Percentiles rank a stretch among this genome's conserved stretches.
Evolutionary conservation across 23 red algal species (phyloP).

Genomic region (Gracilaria gracilis): DNA sequence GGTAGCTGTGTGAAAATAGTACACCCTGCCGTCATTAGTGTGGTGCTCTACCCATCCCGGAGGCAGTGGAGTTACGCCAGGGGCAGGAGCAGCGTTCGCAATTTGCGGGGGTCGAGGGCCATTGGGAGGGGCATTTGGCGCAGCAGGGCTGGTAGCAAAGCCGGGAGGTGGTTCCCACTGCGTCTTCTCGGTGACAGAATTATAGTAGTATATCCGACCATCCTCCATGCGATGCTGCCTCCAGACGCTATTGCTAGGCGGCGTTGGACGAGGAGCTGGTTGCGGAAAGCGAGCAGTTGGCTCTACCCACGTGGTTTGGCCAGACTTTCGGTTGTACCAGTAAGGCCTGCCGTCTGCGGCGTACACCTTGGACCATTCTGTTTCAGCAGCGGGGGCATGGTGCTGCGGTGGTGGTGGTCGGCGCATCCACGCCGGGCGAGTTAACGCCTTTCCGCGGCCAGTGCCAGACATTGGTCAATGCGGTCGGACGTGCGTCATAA

Average conservation of each 20-base stretch:
- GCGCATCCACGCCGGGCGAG: constrained; percentile 79
- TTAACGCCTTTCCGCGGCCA: constrained; percentile 73
- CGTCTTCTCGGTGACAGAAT: constrained; percentile 57
- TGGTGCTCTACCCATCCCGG: constrained; percentile 64
- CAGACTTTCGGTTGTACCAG: constrained; percentile 64
- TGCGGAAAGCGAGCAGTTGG: constrained; percentile 12
- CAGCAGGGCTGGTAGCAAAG: neutral
- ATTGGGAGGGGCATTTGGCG: neutral
- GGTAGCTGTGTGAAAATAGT: constrained; percentile 48
- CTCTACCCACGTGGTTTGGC: constrained; percentile 73
- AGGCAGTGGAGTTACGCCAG: constrained; percentile 19
- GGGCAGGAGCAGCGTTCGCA: neutral
- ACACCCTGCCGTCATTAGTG: constrained; percentile 49
- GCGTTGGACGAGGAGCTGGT: neutral
- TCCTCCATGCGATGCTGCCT: constrained; percentile 45
- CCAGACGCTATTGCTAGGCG: constrained; percentile 26
- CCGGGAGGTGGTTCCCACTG: constrained; percentile 66
- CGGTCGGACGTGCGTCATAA: constrained; percentile 10
- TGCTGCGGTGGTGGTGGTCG: constrained; percentile 5
- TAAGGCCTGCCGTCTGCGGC: constrained; percentile 52
- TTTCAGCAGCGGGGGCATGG: constrained; percentile 13
- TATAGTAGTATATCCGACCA: constrained; percentile 76
- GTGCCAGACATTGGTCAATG: constrained; percentile 45
- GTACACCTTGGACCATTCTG: constrained; percentile 44
- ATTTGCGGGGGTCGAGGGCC: constrained; percentile 3